A percentile compares a stretch with the other conserved stretches of the same genome.
Evolutionary conservation across 306 rosid genomes (phyloP).

Genomic region (Quercus suber): DNA sequence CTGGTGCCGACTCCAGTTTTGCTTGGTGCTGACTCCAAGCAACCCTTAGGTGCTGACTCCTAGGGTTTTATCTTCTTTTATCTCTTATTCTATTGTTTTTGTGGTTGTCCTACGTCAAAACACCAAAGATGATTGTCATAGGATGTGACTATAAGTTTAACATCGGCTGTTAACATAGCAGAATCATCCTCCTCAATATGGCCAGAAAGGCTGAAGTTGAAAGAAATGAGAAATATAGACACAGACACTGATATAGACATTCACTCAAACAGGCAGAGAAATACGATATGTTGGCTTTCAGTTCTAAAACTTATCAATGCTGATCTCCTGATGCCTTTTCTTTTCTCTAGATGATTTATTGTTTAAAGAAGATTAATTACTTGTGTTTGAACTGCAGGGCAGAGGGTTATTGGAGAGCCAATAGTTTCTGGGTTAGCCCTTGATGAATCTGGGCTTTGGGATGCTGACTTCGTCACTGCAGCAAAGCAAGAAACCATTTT

Average conservation of each 20-base stretch:
- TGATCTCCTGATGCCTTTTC: neutral
- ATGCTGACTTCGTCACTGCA: slow-evolving; percentile 85
- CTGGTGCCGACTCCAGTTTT: too few relatives aligned
- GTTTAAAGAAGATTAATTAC: neutral
- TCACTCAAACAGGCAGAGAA: neutral
- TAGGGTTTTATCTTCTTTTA: too few relatives aligned
- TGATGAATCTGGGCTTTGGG: slow-evolving; percentile 88
- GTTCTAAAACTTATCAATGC: neutral
- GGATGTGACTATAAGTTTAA: neutral
- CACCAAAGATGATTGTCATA: neutral
- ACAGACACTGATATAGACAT: neutral
- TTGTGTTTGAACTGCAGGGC: slow-evolving; percentile 52
- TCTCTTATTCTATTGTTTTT: too few relatives aligned
- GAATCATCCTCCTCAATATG: neutral
- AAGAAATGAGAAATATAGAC: neutral
- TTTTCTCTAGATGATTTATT: neutral
- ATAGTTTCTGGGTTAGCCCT: slow-evolving; percentile 87
- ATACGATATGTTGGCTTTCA: neutral
- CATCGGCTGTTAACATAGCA: neutral
- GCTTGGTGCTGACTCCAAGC: too few relatives aligned
- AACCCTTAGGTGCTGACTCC: too few relatives aligned
- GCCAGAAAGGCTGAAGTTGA: neutral
- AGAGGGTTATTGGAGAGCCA: slow-evolving; percentile 84
- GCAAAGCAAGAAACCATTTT: slow-evolving; percentile 57
- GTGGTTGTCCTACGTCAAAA: neutral